Evolutionary conservation across 768 basidiomycete species (phyloP), one percentile per base, ranked within the genome.

Genomic region (Tephrocybe rancida): DNA sequence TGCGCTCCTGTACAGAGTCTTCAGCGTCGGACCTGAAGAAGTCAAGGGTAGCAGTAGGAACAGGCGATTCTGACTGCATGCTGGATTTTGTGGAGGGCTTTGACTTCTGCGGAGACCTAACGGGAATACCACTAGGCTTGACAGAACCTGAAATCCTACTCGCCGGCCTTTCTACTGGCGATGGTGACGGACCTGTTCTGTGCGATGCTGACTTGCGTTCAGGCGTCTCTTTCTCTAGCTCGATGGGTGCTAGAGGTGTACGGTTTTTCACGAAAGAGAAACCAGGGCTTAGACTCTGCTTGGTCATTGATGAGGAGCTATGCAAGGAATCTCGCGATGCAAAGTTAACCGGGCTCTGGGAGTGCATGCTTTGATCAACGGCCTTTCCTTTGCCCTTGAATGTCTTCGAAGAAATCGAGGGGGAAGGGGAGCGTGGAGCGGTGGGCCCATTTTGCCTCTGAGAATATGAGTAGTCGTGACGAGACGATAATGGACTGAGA

Each of bases 91-190:
- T 22, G 14, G 30, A 11, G 2, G 18, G 18, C n/a, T 48, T 45
- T 3, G 21, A 56, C 59, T 75, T 77, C 46, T 66, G 59, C 18
- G 73, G 70, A 16, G 79, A 70, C 21, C 70, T 70, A 4, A 79
- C 69, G 13, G 81, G 80, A 48, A 83, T 80, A 26, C 73, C 70
- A 48, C 79, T 81, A 7, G 67, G 54, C 37, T 52, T 64, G 5
- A 26, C 9, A 32, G 58, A 45, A 14, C 27, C 44, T 19, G 71
- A 64, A 24, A 54, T 42, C 22, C 64, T 61, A 51, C 64, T 67
- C 1, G 64, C 56, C 47, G 71, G 58, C 10, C 61, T 59, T 42
- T 66, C 52, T 56, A 60, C 56, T 18, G 69, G 69, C 2, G 73
- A 61, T 3, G 71, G 61, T 13, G 63, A 62, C 3, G 59, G 16